A percentile compares a stretch with the other conserved stretches of the same genome.
Conservation (phyloP, 106 monocot species). For the Dactylorhiza incarnata region DNA sequence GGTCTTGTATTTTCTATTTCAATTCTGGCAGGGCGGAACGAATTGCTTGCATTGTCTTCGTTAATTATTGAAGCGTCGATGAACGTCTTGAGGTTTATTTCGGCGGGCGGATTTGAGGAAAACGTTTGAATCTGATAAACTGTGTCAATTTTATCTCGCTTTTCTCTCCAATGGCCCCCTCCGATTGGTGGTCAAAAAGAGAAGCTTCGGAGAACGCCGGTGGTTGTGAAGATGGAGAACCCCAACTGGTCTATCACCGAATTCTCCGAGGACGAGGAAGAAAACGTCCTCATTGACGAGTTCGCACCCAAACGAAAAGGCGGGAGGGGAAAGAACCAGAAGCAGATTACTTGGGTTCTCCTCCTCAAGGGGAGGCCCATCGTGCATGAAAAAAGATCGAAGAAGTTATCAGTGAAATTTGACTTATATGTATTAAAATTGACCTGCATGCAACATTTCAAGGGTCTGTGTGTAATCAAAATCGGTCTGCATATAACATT, state of each 20-base stretch:
- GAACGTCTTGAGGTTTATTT: background rate
- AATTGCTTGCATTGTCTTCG: slow-evolving; percentile 2
- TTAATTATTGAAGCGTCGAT: background rate
- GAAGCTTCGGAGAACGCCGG: slow-evolving; percentile 45
- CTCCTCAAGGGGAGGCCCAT: slow-evolving; percentile 83
- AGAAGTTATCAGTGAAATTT: no score
- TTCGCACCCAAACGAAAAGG: slow-evolving; percentile 20
- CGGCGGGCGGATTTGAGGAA: background rate
- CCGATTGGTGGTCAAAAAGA: slow-evolving; percentile 59
- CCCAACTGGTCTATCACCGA: slow-evolving; percentile 59
- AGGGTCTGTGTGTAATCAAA: no score
- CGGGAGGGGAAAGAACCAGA: slow-evolving; percentile 69
- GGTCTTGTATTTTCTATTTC: background rate
- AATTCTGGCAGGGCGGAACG: no score
- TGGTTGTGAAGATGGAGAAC: slow-evolving; percentile 89
- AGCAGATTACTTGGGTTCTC: slow-evolving; percentile 87
- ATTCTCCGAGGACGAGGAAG: slow-evolving; percentile 26
- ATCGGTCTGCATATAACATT: no score
- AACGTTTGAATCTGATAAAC: background rate
- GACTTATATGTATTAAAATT: no score
- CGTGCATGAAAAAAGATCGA: no score
- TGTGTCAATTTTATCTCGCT: background rate
- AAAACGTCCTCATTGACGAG: background rate
- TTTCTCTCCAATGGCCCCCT: slow-evolving; percentile 39
- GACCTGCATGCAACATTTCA: no score